Evolutionary conservation across 129 eudicot genomes (phyloP), one percentile per base, ranked within the genome.

Genomic region (Flaveria robusta): DNA sequence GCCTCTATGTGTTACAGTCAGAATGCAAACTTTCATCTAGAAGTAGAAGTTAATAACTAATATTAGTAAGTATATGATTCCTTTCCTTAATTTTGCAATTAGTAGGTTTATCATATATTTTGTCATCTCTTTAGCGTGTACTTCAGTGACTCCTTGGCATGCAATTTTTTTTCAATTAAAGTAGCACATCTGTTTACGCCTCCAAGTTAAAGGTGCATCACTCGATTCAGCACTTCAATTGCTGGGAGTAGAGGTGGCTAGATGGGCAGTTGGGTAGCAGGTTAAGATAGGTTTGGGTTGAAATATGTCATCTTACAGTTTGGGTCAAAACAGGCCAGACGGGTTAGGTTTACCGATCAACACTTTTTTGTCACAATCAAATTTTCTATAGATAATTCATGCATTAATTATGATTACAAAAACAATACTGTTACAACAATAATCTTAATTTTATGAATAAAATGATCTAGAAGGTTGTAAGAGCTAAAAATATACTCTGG

Each of bases 121-220:
- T 42, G 46, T 42, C 46, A 42, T 7, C 46, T 42, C n/a, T n/a
- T n/a, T n/a, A n/a, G n/a, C n/a, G n/a, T n/a, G n/a, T n/a, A 42
- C 81, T 70, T 70, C 18, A 4, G 37, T 79, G 82, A 62, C 77
- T 60, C 31, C 60, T 34, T 60, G 19, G 73, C 66, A 16, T 71
- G 66, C 83, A 63, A 18, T 43, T 3, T 42, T 29, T 18, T 47
- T 59, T 29, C n/a, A 24, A 71, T 27, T 20, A 60, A 58, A 46
- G 65, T 64, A 22, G 20, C 31, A 47, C 72, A 22, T 62, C 3
- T 27, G 8, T 9, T 56, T 64, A 20, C 67, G 8, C 78, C 66
- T 49, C 16, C 47, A 23, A 60, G 18, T 47, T 13, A 37, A 79
- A 41, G 41, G 18, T 27, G 45, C 70, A 14, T 34, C 62, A 49